Base-by-base conservation (phyloP, 2,329 filamentous ascomycete genomes). In the Trichoderma koningii region DNA sequence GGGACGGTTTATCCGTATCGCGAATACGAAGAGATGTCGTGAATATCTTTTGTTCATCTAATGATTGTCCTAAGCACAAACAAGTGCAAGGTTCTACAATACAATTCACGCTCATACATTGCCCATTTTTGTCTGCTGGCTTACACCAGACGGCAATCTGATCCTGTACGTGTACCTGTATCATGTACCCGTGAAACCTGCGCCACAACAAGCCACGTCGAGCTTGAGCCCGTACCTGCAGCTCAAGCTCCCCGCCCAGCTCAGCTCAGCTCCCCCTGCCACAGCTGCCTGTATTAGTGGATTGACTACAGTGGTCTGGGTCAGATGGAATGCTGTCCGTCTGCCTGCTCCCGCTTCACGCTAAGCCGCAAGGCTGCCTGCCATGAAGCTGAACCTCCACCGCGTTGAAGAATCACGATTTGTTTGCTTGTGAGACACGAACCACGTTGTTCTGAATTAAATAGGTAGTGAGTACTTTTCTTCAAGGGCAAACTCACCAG, bases 291-390 rank as follows among this genome's bases (percentile, higher is more conserved):
- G 48, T 23, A n/a, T n/a, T n/a, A 53, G 48, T 53, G 48, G 48
- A 61, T 34, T 28, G 21, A 23, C 3, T 38, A 38, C 34, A 38
- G 34, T 3, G 34, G 34, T 4, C 34, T 38, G 34, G 34, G 12
- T 38, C 34, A 3, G 34, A 38, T 38, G 34, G 34, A 38, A 38
- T 38, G 34, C 34, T 38, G 3, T 14, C 10, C 34, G 23, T 48
- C 59, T 62, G 59, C 59, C 59, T 62, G 56, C 30, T 60, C 21
- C 56, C 59, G 48, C 48, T 62, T 53, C 19, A 21, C 48, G 50
- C 59, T 38, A 63, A 50, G 59, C 59, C 53, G 59, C 59, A 38
- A 55, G 34, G 34, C 34, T 38, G 34, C 34, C 34, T 38, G 34
- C 34, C 34, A 38, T 38, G 34, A 10, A 14, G 12, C 34, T 55